A percentile compares a stretch with the other conserved stretches of the same genome.
phyloP scores from a whole-genome alignment of 2,329 filamentous ascomycete species.

The Rhynchosporium secalis region DNA sequence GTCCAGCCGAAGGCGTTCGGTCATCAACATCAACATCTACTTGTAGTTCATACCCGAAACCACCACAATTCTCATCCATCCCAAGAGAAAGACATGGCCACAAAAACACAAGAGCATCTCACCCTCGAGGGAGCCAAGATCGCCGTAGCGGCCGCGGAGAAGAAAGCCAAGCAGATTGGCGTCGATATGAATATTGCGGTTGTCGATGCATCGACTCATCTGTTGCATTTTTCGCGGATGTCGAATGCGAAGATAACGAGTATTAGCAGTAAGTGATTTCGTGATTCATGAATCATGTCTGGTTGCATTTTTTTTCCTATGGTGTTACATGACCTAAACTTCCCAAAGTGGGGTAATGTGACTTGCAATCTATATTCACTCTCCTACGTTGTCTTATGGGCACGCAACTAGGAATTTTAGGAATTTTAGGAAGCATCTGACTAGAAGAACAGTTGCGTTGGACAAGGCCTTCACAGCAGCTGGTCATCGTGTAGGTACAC shows the following conservation, averaged over 20 bases:
- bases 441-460: constrained; percentile 31
- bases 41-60: not conserved
- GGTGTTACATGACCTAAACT: no score
- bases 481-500: constrained; percentile 53
- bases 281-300: not conserved
- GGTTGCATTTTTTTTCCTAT: no score
- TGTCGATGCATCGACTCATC: constrained; percentile 35
- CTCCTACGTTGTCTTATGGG: not conserved
- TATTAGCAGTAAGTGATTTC: constrained; percentile 26
- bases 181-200: constrained; percentile 37
- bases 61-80: not conserved
- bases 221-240: constrained; percentile 35
- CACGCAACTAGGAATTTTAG: no score
- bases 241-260: constrained; percentile 33
- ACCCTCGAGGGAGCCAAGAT: constrained; percentile 35
- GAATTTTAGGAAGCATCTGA: not conserved
- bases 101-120: constrained; percentile 31
- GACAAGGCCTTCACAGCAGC: constrained; percentile 56
- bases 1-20: constrained; percentile 6
- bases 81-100: constrained; percentile 15
- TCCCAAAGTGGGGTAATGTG: constrained; percentile 15
- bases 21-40: not conserved
- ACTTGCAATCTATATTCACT: constrained; percentile 7
- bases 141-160: constrained; percentile 33
- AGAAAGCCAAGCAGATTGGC: constrained; percentile 30